Base-by-base conservation (phyloP, 768 basidiomycete genomes). In the Hebeloma cylindrosporum region DNA sequence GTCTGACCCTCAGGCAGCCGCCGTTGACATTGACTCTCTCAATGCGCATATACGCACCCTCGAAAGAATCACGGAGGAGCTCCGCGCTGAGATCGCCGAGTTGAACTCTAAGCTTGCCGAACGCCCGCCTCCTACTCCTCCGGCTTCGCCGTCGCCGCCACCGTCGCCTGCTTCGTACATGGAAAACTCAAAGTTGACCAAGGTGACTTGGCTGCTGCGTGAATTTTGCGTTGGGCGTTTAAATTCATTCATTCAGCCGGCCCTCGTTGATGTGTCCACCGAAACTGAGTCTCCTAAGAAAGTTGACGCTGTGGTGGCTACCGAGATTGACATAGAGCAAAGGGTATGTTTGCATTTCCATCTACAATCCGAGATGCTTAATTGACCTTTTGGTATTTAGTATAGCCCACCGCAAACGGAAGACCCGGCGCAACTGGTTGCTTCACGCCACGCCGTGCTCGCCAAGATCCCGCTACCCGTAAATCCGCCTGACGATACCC, bases 381-480 rank as follows among this genome's bases (percentile, higher is more conserved):
- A 40, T 16, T 8, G 13, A 1, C 5, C n/a, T n/a, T n/a, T n/a
- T n/a, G n/a, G n/a, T n/a, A n/a, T 4, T 13, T 40, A 61, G 60
- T 60, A 62, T 34, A 46, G 34, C n/a, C 56, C 63, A 14, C 53
- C 63, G 3, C 48, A 51, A 5, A 60, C 63, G 3, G 65, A 63
- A 17, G 69, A 73, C 35, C 69, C 71, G 7, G 61, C 71, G 34
- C 74, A 73, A 22, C 68, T 73, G 42, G 73, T 79, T 46, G 68
- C 73, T 32, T 72, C 75, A 3, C 69, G 87, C 61, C 76, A 82
- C 50, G 65, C 73, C 4, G 61, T 80, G 10, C 65, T 90, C 4
- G 77, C 79, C 1, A 53, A 66, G 2, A 75, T 90, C 29, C 85
- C 85, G 7, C 64, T 89, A 4, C 88, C 88, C 5, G 57, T 66